phyloP scores from a whole-genome alignment of 2,329 filamentous ascomycete genomes.

The Ceratocystis lukuohia region DNA sequence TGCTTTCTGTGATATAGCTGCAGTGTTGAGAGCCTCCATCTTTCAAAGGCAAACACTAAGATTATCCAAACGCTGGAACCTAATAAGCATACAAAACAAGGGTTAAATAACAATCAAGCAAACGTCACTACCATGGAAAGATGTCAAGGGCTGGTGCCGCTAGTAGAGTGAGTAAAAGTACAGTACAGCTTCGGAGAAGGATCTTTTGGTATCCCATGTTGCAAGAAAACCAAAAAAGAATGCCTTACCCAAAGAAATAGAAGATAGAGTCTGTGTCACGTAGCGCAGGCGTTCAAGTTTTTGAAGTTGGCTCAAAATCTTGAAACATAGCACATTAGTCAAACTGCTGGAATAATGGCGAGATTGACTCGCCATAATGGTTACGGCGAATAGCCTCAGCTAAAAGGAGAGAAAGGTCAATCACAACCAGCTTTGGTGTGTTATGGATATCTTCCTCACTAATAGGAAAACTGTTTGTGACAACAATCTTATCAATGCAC shows the following conservation, averaged over 20 bases:
- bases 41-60: slow-evolving; percentile 9
- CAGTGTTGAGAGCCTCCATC: background rate
- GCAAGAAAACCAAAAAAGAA: background rate
- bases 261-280: background rate
- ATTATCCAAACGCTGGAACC: slow-evolving; percentile 1
- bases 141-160: background rate
- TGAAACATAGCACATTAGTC: slow-evolving; percentile 30
- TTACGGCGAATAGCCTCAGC: slow-evolving; percentile 90
- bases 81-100: background rate
- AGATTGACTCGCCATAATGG: slow-evolving; percentile 83
- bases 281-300: background rate
- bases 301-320: background rate
- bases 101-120: background rate
- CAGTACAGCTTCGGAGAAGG: background rate
- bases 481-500: slow-evolving; percentile 85
- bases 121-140: background rate
- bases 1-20: background rate
- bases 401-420: slow-evolving; percentile 78
- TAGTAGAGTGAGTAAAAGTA: background rate
- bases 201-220: background rate
- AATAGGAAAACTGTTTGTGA: slow-evolving; percentile 96
- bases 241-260: slow-evolving; percentile 13
- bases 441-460: slow-evolving; percentile 55
- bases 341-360: slow-evolving; percentile 54
- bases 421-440: slow-evolving; percentile 70